These are phyloP conservation scores for Hypoxylon intermedium DNA, from an alignment of 495 filamentous ascomycete genomes.

Conservation along the genomic window DNA sequence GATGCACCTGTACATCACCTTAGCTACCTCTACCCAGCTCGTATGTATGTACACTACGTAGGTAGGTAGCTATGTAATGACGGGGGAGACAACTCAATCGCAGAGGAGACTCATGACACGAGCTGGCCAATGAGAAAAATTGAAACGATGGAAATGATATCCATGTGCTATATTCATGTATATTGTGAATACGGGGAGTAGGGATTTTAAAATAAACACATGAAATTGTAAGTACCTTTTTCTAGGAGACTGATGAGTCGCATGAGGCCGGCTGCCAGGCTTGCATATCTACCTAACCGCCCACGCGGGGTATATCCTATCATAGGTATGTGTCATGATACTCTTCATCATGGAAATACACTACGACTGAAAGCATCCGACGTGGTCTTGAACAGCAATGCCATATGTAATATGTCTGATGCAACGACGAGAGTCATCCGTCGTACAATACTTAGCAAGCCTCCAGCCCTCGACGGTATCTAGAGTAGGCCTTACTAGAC, in stretches of 20 bases:
- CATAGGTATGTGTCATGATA: slow-evolving; percentile 4
- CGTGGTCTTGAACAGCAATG: too few relatives aligned
- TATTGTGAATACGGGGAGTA: slow-evolving; percentile 4
- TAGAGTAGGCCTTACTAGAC: too few relatives aligned
- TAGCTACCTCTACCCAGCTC: slow-evolving; percentile 19
- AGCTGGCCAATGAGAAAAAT: slow-evolving; percentile 22
- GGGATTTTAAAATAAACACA: slow-evolving; percentile 22
- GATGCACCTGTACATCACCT: slow-evolving; percentile 23
- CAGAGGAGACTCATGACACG: slow-evolving; percentile 18
- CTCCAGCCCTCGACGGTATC: too few relatives aligned
- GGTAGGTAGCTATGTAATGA: not conserved
- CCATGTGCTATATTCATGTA: slow-evolving; percentile 2
- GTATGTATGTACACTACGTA: slow-evolving; percentile 5
- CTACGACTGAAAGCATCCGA: too few relatives aligned
- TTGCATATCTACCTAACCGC: slow-evolving; percentile 6
- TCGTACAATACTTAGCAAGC: not conserved
- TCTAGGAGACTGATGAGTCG: too few relatives aligned
- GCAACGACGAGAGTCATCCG: too few relatives aligned
- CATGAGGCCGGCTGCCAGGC: too few relatives aligned
- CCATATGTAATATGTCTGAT: too few relatives aligned
- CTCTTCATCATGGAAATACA: too few relatives aligned
- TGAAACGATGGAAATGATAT: not conserved
- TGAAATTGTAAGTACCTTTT: too few relatives aligned
- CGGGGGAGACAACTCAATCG: slow-evolving; percentile 24
- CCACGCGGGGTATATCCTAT: slow-evolving; percentile 32